A percentile compares a stretch with the other conserved stretches of the same genome.
These are phyloP conservation scores for Cladosporium velox DNA, from an alignment of 2,329 filamentous ascomycete species.

Conservation along the genomic window DNA sequence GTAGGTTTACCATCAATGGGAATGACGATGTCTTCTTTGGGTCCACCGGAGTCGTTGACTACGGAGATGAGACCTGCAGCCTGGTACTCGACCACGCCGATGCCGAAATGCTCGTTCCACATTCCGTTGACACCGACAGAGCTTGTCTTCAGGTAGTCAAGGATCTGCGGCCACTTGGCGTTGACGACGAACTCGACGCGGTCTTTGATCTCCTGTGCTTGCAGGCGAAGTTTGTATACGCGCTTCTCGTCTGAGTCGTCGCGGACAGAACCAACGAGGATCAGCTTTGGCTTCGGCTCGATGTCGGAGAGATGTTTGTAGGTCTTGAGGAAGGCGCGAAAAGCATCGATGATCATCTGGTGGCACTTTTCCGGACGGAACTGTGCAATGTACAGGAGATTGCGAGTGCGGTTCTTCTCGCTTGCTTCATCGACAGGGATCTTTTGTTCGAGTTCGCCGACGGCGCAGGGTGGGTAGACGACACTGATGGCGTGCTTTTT, in stretches of 20 bases:
- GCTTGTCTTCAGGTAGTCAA: constrained; percentile 73
- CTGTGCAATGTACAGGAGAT: constrained; percentile 90
- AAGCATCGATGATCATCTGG: constrained; percentile 79
- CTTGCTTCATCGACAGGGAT: constrained; percentile 70
- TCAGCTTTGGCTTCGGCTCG: constrained; percentile 60
- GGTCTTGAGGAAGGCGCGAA: constrained; percentile 70
- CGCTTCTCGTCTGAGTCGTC: constrained; percentile 77
- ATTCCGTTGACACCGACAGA: constrained; percentile 94
- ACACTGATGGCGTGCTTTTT: constrained; percentile 64
- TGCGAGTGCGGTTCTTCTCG: constrained; percentile 68
- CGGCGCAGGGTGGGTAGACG: constrained; percentile 90
- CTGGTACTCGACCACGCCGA: constrained; percentile 97
- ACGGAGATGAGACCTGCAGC: constrained; percentile 91
- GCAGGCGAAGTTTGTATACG: constrained; percentile 83
- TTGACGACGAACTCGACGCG: constrained; percentile 86
- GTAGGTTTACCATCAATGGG: constrained; percentile 76
- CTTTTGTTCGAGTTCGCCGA: constrained; percentile 75
- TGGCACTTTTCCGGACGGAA: constrained; percentile 99
- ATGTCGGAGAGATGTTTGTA: constrained; percentile 45
- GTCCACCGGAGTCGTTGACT: constrained; percentile 90
- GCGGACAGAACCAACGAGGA: constrained; percentile 90
- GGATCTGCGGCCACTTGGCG: constrained; percentile 82
- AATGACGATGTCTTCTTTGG: constrained; percentile 89
- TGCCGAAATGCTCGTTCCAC: constrained; percentile 99
- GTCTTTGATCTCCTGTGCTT: constrained; percentile 82